phyloP scores from a whole-genome alignment of 1,284 basidiomycete genomes.

The Gymnopus androsaceus region DNA sequence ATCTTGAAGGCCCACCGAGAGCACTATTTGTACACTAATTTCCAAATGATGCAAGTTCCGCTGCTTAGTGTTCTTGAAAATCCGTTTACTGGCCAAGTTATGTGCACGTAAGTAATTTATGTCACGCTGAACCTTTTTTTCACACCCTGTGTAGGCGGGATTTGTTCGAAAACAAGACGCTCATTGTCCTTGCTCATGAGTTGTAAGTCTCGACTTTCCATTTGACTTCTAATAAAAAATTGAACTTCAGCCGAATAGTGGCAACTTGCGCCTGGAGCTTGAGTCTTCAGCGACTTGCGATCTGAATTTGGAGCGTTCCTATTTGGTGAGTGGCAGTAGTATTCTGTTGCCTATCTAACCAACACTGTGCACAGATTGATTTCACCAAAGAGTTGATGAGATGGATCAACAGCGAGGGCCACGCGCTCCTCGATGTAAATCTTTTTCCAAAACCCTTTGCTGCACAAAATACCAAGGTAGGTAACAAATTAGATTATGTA shows the following conservation, averaged over 20 bases:
- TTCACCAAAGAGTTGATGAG: constrained; percentile 77
- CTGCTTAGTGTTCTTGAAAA: constrained; percentile 67
- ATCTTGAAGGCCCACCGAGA: constrained; percentile 87
- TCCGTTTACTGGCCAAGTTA: constrained; percentile 76
- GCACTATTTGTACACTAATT: constrained; percentile 71
- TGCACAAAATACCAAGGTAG: constrained; percentile 5
- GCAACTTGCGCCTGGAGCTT: constrained; percentile 82
- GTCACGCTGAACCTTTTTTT: constrained; percentile 13
- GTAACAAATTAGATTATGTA: neutral
- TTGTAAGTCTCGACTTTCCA: constrained; percentile 60
- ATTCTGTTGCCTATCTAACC: neutral
- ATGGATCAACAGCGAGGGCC: constrained; percentile 71
- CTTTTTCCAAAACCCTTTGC: constrained; percentile 68
- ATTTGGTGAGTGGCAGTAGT: constrained; percentile 59
- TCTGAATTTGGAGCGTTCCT: constrained; percentile 76
- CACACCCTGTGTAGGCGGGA: constrained; percentile 49
- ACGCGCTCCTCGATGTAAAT: constrained; percentile 86
- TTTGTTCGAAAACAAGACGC: constrained; percentile 64
- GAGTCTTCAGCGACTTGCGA: constrained; percentile 74
- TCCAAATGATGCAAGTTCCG: constrained; percentile 81
- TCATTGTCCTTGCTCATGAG: constrained; percentile 88
- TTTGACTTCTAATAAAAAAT: neutral
- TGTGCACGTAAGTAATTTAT: constrained; percentile 72
- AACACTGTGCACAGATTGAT: constrained; percentile 66
- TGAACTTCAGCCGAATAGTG: constrained; percentile 48